Percentiles rank a stretch among this genome's conserved stretches.
Evolutionary conservation across 129 eudicot species (phyloP).

Genomic region (Pseudognaphalium luteoalbum): DNA sequence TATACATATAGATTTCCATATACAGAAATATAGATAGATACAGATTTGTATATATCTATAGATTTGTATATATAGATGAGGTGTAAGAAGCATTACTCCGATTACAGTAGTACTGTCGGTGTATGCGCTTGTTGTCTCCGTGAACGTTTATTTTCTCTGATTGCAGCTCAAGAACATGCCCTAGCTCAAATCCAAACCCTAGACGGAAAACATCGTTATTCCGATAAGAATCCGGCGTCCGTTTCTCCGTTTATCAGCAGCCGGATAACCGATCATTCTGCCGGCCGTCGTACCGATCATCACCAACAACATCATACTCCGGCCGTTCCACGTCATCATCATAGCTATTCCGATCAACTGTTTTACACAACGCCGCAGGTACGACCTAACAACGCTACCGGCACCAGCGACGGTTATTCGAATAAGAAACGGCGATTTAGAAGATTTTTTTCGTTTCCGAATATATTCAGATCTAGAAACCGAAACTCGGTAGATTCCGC

Average conservation of each 20-base stretch:
- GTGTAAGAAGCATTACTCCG: conserved; percentile 71
- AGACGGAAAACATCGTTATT: conserved; percentile 34
- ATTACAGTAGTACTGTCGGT: conserved; percentile 61
- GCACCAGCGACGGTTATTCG: conserved; percentile 6
- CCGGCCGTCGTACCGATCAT: conserved; percentile 16
- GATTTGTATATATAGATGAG: conserved; percentile 39
- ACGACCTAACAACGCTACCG: conserved; percentile 28
- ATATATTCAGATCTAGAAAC: conserved; percentile 63
- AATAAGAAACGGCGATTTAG: conserved; percentile 28
- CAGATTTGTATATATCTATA: conserved; percentile 12
- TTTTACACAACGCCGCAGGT: conserved; percentile 58
- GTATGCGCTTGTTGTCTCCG: conserved; percentile 82
- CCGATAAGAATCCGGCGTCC: conserved; percentile 31
- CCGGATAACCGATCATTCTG: conserved; percentile 44
- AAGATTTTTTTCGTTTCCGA: conserved; percentile 37
- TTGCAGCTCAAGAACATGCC: conserved; percentile 51
- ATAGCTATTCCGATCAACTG: conserved; percentile 40
- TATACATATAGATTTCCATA: neutral
- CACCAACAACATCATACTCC: conserved; percentile 16
- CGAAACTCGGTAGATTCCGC: conserved; percentile 25
- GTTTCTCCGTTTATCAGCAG: conserved; percentile 58
- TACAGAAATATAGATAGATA: conserved; percentile 8
- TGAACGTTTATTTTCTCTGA: conserved; percentile 46
- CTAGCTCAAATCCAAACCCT: conserved; percentile 21
- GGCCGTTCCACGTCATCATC: conserved; percentile 20